Evolutionary conservation across 768 basidiomycete genomes (phyloP), one percentile per base, ranked within the genome.

Genomic region (Paxillus ammoniavirescens): DNA sequence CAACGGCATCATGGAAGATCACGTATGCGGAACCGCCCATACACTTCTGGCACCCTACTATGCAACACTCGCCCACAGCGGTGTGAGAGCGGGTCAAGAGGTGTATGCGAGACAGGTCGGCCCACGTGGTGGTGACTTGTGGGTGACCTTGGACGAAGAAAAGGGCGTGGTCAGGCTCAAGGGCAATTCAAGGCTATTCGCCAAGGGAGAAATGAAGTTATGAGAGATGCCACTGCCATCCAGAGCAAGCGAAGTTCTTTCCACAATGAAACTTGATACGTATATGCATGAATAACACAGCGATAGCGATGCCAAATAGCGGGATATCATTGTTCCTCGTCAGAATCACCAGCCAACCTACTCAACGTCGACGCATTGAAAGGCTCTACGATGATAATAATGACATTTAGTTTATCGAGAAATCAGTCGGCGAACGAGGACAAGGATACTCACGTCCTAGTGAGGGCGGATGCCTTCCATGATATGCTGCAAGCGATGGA

Each of bases 1-100:
- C 0, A 36, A 54, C 9, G 54, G 49, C 63, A 65, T 43, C 10
- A 66, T 67, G 5, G 80, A 82, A 65, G 81, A 82, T 53, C 72
- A 68, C 21, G 80, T 81, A 5, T 82, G 79, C 53, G 82, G 81
- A 8, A 77, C 78, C 36, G 79, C 81, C 0, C 82, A 83, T 58
- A 74, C 74, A 43, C 47, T 82, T 35, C 48, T 79, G 18, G 68
- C 58, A 3, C 80, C 81, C 4, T 82, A 82, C 54, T 83, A 81
- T 78, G 68, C 67, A 26, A 53, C 40, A 10, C 37, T 18, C 18
- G 18, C n/a, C 5, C 13, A 26, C 5, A 18, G 31, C 35, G 47
- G 35, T 9, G 36, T 40, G 14, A 63, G 76, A 18, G 45, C 58
- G 4, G 57, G 65, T 5, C 70, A 70, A 36, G 69, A 73, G 50